These are phyloP conservation scores for Mycogone perniciosa DNA, from an alignment of 2,329 filamentous ascomycete genomes.

Conservation along the genomic window DNA sequence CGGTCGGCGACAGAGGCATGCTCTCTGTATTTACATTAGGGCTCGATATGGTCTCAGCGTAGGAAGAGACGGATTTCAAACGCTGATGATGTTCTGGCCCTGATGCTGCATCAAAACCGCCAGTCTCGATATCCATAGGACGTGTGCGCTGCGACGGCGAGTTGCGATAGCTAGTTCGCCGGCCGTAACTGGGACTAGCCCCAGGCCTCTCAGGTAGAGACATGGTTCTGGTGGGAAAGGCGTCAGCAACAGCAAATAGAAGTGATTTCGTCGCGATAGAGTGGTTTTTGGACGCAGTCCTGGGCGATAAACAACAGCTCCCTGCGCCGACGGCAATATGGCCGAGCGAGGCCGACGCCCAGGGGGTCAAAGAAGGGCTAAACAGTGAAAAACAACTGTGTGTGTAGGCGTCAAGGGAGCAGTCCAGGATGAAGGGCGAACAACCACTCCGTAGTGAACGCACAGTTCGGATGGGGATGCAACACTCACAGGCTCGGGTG, in stretches of 20 bases:
- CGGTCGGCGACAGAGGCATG: slow-evolving; percentile 46
- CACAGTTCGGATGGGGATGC: too few relatives aligned
- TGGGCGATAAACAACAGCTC: background rate
- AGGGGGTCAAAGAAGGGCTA: slow-evolving; percentile 1
- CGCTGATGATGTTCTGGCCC: slow-evolving; percentile 43
- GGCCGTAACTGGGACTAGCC: slow-evolving; percentile 53
- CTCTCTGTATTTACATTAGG: slow-evolving; percentile 51
- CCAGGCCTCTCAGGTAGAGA: slow-evolving; percentile 60
- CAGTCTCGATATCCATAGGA: slow-evolving; percentile 65
- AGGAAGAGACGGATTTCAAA: slow-evolving; percentile 52
- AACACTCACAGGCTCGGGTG: slow-evolving; percentile 6
- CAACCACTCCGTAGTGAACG: background rate
- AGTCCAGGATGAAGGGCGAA: background rate
- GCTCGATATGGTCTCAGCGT: slow-evolving; percentile 50
- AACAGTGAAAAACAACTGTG: background rate
- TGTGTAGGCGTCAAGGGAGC: too few relatives aligned
- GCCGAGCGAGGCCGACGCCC: background rate
- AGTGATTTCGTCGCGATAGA: slow-evolving; percentile 5
- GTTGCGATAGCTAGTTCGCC: slow-evolving; percentile 59
- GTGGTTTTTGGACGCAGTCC: background rate
- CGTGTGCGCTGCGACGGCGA: slow-evolving; percentile 60
- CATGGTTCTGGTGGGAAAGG: slow-evolving; percentile 40
- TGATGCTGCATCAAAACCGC: slow-evolving; percentile 40
- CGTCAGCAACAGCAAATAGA: slow-evolving; percentile 3
- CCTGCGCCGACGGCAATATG: background rate